phyloP scores from a whole-genome alignment of 1,284 basidiomycete species.

The Leccinum pachyderme region DNA sequence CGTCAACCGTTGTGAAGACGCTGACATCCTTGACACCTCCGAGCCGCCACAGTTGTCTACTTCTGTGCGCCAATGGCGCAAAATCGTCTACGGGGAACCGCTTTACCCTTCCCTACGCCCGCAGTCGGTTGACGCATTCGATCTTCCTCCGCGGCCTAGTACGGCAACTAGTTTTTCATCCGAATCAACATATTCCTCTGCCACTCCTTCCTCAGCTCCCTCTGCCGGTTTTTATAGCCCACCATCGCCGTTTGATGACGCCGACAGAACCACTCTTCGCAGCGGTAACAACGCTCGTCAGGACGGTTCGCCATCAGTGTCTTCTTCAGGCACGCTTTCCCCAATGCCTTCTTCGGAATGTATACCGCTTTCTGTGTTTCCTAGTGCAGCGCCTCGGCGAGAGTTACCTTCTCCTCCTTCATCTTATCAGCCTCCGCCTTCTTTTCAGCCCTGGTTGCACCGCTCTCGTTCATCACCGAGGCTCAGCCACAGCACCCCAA shows the following conservation, averaged over 20 bases:
- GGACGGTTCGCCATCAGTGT: conserved; percentile 17
- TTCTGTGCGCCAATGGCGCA: conserved; percentile 36
- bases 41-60: conserved; percentile 26
- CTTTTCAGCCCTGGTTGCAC: conserved; percentile 32
- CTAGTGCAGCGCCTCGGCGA: conserved; percentile 24
- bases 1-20: conserved; percentile 23
- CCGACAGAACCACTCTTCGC: conserved; percentile 14
- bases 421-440: conserved; percentile 30
- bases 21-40: conserved; percentile 31
- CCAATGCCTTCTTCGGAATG: conserved; percentile 34
- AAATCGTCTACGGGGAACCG: conserved; percentile 42
- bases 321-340: conserved; percentile 29
- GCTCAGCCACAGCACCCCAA: conserved; percentile 17
- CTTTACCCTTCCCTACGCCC: conserved; percentile 38
- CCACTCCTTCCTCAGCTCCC: conserved; percentile 32
- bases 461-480: conserved; percentile 33
- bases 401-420: conserved; percentile 33
- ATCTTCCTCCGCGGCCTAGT: conserved; percentile 28
- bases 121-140: conserved; percentile 29
- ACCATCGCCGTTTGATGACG: conserved; percentile 25
- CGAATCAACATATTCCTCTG: conserved; percentile 34
- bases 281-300: conserved; percentile 8
- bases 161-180: conserved; percentile 35
- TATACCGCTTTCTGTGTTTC: conserved; percentile 25
- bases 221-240: conserved; percentile 26